Conservation (phyloP, 257 asterid genomes). For the Fraxinus excelsior region DNA sequence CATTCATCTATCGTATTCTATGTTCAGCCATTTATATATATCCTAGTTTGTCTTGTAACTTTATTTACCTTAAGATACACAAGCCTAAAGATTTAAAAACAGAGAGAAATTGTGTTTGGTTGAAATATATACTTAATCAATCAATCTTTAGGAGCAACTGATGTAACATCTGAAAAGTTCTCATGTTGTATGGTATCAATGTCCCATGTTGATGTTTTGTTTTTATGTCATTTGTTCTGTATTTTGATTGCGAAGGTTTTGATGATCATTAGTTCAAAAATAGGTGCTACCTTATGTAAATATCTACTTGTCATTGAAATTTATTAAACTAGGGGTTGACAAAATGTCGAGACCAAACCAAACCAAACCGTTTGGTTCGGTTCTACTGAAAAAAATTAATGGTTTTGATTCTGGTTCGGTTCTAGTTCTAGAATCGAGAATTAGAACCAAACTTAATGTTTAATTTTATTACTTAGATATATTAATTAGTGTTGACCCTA, state of each 20-base stretch:
- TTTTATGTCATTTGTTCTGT: background rate
- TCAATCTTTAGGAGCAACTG: background rate
- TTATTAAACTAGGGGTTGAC: no score
- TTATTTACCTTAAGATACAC: background rate
- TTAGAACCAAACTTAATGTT: no score
- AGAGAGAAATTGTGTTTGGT: background rate
- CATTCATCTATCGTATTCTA: background rate
- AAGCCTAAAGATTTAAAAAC: background rate
- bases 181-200: background rate
- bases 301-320: background rate
- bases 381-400: no score
- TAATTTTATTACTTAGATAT: no score
- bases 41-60: background rate
- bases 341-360: no score
- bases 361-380: no score
- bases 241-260: background rate
- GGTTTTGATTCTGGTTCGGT: no score
- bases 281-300: background rate
- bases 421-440: no score
- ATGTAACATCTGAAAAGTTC: background rate
- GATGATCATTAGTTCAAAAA: background rate
- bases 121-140: no score
- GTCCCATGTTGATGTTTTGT: background rate
- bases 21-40: no score
- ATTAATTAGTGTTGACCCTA: no score